These are phyloP conservation scores for Theileria parva DNA, from an alignment of 169 alveolate species.

Conservation along the genomic window DNA sequence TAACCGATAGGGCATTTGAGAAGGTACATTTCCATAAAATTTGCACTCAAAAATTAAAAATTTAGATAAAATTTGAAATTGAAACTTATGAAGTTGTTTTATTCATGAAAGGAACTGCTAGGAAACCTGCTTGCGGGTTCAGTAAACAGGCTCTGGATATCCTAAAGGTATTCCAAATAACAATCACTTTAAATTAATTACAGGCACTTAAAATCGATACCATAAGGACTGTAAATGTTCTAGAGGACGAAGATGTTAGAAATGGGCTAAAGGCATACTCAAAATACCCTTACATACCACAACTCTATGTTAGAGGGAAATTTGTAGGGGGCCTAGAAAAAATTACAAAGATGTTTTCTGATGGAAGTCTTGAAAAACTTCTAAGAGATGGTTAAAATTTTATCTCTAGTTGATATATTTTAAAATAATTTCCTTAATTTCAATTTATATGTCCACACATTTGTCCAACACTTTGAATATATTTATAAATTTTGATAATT, in stretches of 20 bases:
- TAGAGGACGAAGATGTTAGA: conserved; percentile 79
- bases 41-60: background rate
- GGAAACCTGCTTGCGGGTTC: conserved; percentile 76
- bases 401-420: background rate
- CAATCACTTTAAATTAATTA: background rate
- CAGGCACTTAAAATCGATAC: conserved; percentile 66
- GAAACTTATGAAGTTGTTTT: conserved; percentile 69
- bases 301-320: conserved; percentile 83
- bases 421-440: background rate
- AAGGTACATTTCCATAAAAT: conserved; percentile 8
- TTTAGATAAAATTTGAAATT: conserved; percentile 62
- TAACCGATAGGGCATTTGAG: conserved; percentile 42
- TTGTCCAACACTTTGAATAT: background rate
- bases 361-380: conserved; percentile 80
- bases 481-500: background rate
- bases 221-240: conserved; percentile 82
- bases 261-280: conserved; percentile 84
- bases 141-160: conserved; percentile 78
- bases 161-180: conserved; percentile 51
- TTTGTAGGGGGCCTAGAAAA: conserved; percentile 91
- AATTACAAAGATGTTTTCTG: conserved; percentile 83
- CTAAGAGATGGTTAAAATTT: background rate
- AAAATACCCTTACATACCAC: conserved; percentile 91
- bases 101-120: conserved; percentile 83
- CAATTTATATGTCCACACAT: background rate